Evolutionary conservation across 2,329 filamentous ascomycete species (phyloP), one percentile per base, ranked within the genome.

Genomic region (Fusarium proliferatum): DNA sequence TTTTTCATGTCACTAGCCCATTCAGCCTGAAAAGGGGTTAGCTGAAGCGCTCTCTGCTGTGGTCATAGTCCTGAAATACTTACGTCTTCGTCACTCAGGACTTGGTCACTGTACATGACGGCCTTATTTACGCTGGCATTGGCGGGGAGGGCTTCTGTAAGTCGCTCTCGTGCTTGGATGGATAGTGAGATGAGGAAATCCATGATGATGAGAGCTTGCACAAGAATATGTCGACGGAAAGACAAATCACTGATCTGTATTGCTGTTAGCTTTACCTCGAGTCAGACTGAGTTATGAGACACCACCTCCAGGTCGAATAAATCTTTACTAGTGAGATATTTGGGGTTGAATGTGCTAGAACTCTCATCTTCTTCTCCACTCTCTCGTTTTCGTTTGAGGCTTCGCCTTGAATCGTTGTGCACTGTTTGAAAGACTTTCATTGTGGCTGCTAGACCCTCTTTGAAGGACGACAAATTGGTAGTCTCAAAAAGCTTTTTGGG

Each of bases 281-380:
- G n/a, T 23, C 6, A 13, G 33, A 13, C 15, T 12, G 28, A 23
- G 19, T 9, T 16, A 9, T 6, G 12, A 30, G 19, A 61, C 33
- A 51, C 68, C 86, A 94, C 93, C 88, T 99, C 96, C 51, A 99
- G 89, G 78, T 97, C 94, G 82, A 99, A 99, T 3, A 99, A 86
- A 80, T 99, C 97, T 73, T 93, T 90, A 81, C 95, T 98, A n/a
- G 96, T 99, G 23, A 99, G 88, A 80, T 99, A 99, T 80, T 98
- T 99, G 3, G 97, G 96, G 78, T 99, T 99, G 84, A 97, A 98
- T 30, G 80, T 75, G 60, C 81, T 82, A 3, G 77, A 72, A 21
- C 73, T 71, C 61, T 90, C 88, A 12, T 89, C 89, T 58, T 90
- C 87, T 34, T 84, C 83, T 46, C 87, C 87, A 23, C 73, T 74